A percentile compares a stretch with the other conserved stretches of the same genome.
These are phyloP conservation scores for Naganishia vaughanmartiniae DNA, from an alignment of 768 basidiomycete genomes.

Conservation along the genomic window DNA sequence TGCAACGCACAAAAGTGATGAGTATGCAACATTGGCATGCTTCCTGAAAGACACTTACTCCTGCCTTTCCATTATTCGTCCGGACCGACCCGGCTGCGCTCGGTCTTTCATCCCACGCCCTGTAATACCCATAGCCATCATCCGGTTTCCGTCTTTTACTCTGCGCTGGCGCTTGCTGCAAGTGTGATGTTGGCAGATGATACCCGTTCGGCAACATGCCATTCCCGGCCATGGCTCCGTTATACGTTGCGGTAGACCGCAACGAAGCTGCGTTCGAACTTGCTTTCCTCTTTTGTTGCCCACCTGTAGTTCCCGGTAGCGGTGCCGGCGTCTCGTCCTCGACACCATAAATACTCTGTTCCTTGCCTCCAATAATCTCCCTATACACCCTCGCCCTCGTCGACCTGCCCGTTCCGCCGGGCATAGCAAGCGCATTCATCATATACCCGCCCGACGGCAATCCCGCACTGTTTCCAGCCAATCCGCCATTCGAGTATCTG, in stretches of 20 bases:
- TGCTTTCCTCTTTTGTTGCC: constrained; percentile 21
- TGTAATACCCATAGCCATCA: constrained; percentile 17
- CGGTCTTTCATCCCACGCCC: constrained; percentile 13
- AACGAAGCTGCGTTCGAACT: constrained; percentile 19
- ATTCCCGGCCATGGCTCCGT: constrained; percentile 8
- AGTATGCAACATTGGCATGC: neutral
- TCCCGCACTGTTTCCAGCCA: neutral
- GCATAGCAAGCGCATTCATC: constrained; percentile 15
- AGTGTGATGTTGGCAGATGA: neutral
- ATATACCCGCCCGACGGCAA: neutral
- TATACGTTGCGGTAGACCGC: constrained; percentile 20
- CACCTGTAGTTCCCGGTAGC: constrained; percentile 14
- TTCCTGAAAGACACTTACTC: neutral
- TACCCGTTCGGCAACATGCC: constrained; percentile 10
- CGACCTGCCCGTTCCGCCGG: neutral
- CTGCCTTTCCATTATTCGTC: constrained; percentile 18
- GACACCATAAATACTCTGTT: constrained; percentile 1
- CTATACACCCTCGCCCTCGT: constrained; percentile 9
- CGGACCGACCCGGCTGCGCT: constrained; percentile 8
- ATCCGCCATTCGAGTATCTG: constrained; percentile 10
- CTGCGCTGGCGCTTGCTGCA: neutral
- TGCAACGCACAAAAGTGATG: neutral
- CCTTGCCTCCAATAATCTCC: constrained; percentile 16
- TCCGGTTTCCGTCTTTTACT: constrained; percentile 22
- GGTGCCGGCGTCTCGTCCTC: constrained; percentile 18